phyloP scores from a whole-genome alignment of 352 stramenopile genomes.

The Globisporangium ultimum region DNA sequence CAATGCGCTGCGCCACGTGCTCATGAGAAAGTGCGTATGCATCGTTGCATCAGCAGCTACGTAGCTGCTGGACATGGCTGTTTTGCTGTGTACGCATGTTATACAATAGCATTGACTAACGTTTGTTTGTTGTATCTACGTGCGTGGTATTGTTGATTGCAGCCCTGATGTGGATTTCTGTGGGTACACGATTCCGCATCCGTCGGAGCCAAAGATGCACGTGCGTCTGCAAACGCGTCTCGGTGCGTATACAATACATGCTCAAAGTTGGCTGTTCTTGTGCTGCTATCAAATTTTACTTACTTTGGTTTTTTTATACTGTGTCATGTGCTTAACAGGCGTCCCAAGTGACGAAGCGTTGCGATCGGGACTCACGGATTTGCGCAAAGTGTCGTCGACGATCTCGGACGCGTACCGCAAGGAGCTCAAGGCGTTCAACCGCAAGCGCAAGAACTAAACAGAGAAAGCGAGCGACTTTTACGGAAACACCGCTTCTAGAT shows the following conservation, averaged over 20 bases:
- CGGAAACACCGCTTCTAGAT: neutral
- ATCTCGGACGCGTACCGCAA: constrained; percentile 78
- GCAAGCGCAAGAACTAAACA: constrained; percentile 71
- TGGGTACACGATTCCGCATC: constrained; percentile 95
- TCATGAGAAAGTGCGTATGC: constrained; percentile 86
- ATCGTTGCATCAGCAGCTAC: too few species aligned
- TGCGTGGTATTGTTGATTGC: neutral
- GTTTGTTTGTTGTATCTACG: neutral
- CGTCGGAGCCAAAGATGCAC: constrained; percentile 94
- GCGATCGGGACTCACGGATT: constrained; percentile 57
- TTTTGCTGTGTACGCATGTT: neutral
- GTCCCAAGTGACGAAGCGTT: constrained; percentile 62
- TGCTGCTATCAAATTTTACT: neutral
- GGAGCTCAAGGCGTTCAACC: constrained; percentile 82
- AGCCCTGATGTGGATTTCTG: constrained; percentile 92
- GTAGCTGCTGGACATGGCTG: too few species aligned
- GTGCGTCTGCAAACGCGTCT: constrained; percentile 88
- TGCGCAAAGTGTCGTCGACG: constrained; percentile 69
- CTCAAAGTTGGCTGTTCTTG: neutral
- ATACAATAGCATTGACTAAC: neutral
- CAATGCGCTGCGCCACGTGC: constrained; percentile 89
- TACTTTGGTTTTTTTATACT: neutral
- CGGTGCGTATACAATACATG: constrained; percentile 27
- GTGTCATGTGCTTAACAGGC: constrained; percentile 16
- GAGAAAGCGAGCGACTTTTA: neutral